These are phyloP conservation scores for Athelia sp. DNA, from an alignment of 1,284 basidiomycete species.

Conservation along the genomic window DNA sequence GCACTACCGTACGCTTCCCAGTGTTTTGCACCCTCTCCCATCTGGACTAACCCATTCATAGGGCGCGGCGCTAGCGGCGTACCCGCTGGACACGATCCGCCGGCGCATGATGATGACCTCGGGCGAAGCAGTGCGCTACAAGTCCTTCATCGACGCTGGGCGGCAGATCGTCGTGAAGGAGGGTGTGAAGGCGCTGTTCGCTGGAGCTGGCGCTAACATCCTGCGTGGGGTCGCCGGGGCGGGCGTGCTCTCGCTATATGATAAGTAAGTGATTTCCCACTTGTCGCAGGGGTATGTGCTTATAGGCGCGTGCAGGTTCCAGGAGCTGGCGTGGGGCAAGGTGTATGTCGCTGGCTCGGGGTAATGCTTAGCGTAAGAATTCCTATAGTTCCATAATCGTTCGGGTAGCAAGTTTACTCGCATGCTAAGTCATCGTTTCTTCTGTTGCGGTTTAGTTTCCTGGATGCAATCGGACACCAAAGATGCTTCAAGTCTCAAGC, in stretches of 20 bases:
- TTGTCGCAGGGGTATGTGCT: constrained; percentile 15
- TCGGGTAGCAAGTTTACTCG: too few relatives aligned
- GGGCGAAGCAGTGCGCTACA: constrained; percentile 46
- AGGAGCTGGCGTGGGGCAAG: constrained; percentile 34
- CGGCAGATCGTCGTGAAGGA: constrained; percentile 56
- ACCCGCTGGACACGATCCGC: constrained; percentile 65
- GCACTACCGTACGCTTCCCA: constrained; percentile 36
- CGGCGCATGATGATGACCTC: constrained; percentile 73
- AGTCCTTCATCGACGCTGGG: constrained; percentile 58
- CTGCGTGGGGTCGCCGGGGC: constrained; percentile 67
- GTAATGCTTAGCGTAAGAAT: background rate
- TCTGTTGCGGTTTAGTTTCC: too few relatives aligned
- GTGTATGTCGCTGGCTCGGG: constrained; percentile 30
- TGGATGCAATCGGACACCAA: too few relatives aligned
- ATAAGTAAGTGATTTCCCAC: constrained; percentile 44
- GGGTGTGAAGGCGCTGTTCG: constrained; percentile 57
- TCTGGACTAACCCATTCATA: constrained; percentile 8
- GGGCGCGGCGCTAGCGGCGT: constrained; percentile 57
- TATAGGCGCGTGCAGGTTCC: constrained; percentile 28
- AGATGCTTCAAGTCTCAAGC: too few relatives aligned
- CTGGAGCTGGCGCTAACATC: constrained; percentile 57
- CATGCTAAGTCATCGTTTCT: too few relatives aligned
- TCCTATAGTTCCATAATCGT: too few relatives aligned
- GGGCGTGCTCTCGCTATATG: constrained; percentile 66
- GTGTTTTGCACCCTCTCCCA: background rate